Base-by-base conservation (phyloP, 306 rosid species). In the Lablab purpureus region DNA sequence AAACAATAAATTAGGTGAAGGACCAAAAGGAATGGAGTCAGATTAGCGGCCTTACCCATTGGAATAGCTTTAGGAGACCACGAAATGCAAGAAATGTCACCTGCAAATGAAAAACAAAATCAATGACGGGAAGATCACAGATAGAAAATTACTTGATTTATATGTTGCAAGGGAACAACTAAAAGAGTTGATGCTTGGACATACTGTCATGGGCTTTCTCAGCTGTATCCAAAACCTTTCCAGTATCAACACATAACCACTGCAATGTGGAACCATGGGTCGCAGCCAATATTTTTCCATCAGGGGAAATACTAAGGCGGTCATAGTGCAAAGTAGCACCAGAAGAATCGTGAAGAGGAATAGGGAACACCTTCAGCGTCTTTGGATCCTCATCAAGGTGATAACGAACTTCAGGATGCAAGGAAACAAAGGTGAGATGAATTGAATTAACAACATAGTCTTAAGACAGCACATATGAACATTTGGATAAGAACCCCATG, bases 361-460 rank as follows among this genome's bases (percentile, higher is more conserved):
- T 96, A 18, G 92, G 89, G 81, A 93, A 91, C 87, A 89, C 89
- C 91, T 93, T 93, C 83, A 90, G 87, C 45, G 94, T 87, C 91
- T 96, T 96, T 19, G 99, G 97, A 81, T 96, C 99, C 89, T 96
- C 99, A 23, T 90, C 96, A 58, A 96, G 83, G 81, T 93, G 98
- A 87, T 93, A 96, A 63, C 99, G 97, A 73, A 96, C 99, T 96
- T 83, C 83, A 78, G 84, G 41, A 71, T 14, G 37, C 63, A 25
- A 58, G 80, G 36, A 74, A 54, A 83, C 54, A 47, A 80, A 78
- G 40, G 62, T 80, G 60, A 86, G 59, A 59, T 50, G 10, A 82
- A 17, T 65, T 56, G 7, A 77, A 68, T 73, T 18, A 49, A 37
- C 32, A 80, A 50, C 19, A 43, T 12, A 67, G 27, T 17, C 51